Base-by-base conservation (phyloP, 1,139 yeast genomes). In the Barnettozyma hawaiiensis region DNA sequence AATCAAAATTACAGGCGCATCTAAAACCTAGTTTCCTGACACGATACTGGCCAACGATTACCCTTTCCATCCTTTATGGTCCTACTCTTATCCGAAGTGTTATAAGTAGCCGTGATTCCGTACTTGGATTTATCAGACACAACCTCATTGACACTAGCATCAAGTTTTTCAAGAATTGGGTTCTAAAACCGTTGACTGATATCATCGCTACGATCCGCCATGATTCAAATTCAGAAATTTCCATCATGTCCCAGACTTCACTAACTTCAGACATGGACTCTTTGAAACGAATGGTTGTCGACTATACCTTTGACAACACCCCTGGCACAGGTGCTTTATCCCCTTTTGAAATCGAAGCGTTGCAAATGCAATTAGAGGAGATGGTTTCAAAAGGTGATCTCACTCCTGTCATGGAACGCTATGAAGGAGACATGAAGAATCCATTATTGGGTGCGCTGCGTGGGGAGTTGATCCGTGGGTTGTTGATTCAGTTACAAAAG, bases 401-500 rank as follows among this genome's bases (percentile, higher is more conserved):
- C 56, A 83, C 94, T 2, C 66, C 82, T 41, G 78, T 92, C 41
- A 78, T 92, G 84, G 75, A 79, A 38, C 76, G 78, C 32, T 92
- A 92, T 60, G 97, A 92, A 57, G 59, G 67, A 27, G 94, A 89
- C 54, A 67, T 92, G 47, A 76, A 78, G 48, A 64, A 71, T 10
- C 97, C 97, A 0, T 61, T 89, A 41, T 73, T 69, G 46, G 80
- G 83, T 31, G 51, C 86, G 5, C 43, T 78, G 4, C 65, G 69
- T 8, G 98, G 97, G 3, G 76, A 81, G 41, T 71, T 92, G 49
- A 65, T 89, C 8, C 73, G 96, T 40, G 80, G 92, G 11, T 64
- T 92, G 37, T 65, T 92, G 54, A 90, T 92, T 47, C 97, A 92
- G 62, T 70, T 92, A 9, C 98, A 92, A 61, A 92, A 92, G 64